A percentile compares a stretch with the other conserved stretches of the same genome.
phyloP scores from a whole-genome alignment of 1,284 basidiomycete species.

The Psilocybe mexicana region DNA sequence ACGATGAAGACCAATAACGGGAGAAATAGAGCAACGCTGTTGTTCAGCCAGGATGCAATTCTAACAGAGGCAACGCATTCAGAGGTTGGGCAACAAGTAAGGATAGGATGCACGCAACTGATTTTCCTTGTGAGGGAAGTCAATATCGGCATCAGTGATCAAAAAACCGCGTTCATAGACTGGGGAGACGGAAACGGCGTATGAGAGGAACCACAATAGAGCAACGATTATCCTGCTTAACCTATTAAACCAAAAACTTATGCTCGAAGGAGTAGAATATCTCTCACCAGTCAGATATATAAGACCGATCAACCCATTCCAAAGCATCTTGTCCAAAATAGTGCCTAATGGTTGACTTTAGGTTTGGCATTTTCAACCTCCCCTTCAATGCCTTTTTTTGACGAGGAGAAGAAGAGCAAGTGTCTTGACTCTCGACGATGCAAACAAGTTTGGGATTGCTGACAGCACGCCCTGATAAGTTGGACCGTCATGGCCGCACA shows the following conservation, averaged over 20 bases:
- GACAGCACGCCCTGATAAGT: no score
- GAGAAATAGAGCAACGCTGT: slow-evolving; percentile 44
- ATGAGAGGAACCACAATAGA: slow-evolving; percentile 45
- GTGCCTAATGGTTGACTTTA: slow-evolving; percentile 24
- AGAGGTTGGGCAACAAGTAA: background rate
- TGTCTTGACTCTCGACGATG: no score
- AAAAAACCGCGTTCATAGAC: slow-evolving; percentile 58
- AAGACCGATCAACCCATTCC: slow-evolving; percentile 46
- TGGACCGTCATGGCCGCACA: no score
- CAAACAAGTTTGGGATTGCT: no score
- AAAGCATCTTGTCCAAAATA: slow-evolving; percentile 43
- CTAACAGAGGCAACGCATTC: slow-evolving; percentile 32
- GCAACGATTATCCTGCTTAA: slow-evolving; percentile 43
- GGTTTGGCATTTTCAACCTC: slow-evolving; percentile 15
- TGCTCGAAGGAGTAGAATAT: background rate
- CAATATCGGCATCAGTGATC: slow-evolving; percentile 52
- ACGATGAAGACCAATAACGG: slow-evolving; percentile 42
- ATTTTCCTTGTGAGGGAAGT: slow-evolving; percentile 48
- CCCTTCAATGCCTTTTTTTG: background rate
- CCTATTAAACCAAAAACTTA: background rate
- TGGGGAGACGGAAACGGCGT: slow-evolving; percentile 38
- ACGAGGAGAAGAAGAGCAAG: background rate
- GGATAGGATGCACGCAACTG: slow-evolving; percentile 39
- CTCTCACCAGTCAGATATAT: slow-evolving; percentile 43
- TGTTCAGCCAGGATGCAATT: slow-evolving; percentile 48